Base-by-base conservation (phyloP, 306 rosid species). In the Casuarina equisetifolia region DNA sequence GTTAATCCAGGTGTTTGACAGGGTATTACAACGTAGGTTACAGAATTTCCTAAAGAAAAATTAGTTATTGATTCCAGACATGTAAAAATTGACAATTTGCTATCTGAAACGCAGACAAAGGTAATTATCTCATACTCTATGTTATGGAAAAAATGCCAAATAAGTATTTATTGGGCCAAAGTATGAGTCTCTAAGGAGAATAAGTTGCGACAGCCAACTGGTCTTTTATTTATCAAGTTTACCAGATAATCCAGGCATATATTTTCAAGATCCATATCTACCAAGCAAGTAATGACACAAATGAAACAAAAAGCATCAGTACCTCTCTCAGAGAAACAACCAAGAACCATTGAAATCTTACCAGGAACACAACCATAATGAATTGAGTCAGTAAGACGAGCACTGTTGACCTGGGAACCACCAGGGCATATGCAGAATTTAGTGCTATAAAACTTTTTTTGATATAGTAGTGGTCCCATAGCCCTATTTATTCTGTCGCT, bases 321-420 rank as follows among this genome's bases (percentile, higher is more conserved):
- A 66, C 32, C 35, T 13, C 42, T 40, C 46, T 17, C 71, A 66
- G 40, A 66, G 12, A n/a, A 66, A 66, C 50, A 42, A 20, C 35
- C 71, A 40, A 58, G 70, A 46, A 67, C 25, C 25, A 55, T n/a
- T 69, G 46, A 43, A 74, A 42, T 77, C 90, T 82, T 76, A 95
- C 99, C 99, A 35, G 99, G 99, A 62, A 91, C 88, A 86, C 99
- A 95, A 81, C 99, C 99, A 82, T 89, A 95, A 85, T 95, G 99
- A 79, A 95, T 95, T 78, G 97, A 90, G 77, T 95, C 99, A 43
- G 94, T 79, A 78, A 91, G 90, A 49, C 99, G 98, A 74, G 99
- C 97, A 83, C 99, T 95, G 75, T 95, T 95, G 74, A 95, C 99
- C 84, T 95, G 97, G 46, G 99, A 95, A 75, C 99, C 99, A 53